Evolutionary conservation across 495 filamentous ascomycete genomes (phyloP).

Genomic region (Cercophora samala): DNA sequence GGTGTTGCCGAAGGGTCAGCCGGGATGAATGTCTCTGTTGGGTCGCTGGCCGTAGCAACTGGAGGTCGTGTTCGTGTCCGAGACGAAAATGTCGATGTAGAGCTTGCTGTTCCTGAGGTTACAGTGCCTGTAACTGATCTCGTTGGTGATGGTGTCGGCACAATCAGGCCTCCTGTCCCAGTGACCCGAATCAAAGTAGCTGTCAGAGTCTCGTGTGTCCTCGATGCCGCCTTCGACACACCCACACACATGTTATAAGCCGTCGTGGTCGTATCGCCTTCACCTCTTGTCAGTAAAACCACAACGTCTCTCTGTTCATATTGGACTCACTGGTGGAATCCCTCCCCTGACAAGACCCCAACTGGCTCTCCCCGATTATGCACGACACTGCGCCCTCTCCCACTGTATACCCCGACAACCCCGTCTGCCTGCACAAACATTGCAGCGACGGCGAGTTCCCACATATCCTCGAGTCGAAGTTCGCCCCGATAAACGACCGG

Average conservation of each 20-base stretch:
- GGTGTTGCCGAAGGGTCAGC: constrained; percentile 1
- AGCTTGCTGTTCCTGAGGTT: constrained; percentile 18
- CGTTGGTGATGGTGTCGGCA: constrained; percentile 26
- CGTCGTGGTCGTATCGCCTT: constrained; percentile 35
- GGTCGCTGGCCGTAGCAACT: constrained; percentile 14
- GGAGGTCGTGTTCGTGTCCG: constrained; percentile 19
- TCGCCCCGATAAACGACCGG: constrained; percentile 55
- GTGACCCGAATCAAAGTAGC: constrained; percentile 50
- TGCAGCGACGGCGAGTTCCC: constrained; percentile 48
- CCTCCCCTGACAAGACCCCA: constrained; percentile 40
- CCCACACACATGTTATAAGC: constrained; percentile 59
- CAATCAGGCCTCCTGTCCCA: constrained; percentile 26
- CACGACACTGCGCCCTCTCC: constrained; percentile 68
- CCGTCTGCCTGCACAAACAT: constrained; percentile 61
- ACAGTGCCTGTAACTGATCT: constrained; percentile 13
- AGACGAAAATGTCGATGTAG: constrained; percentile 13
- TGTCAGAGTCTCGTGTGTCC: constrained; percentile 59
- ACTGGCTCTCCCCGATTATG: constrained; percentile 45
- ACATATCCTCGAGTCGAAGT: constrained; percentile 53
- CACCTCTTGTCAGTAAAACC: constrained; percentile 23
- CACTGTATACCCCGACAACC: constrained; percentile 61
- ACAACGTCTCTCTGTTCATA: not conserved
- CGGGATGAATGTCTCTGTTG: constrained; percentile 17
- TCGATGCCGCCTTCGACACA: constrained; percentile 49
- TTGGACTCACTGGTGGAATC: constrained; percentile 37